These are phyloP conservation scores for Xylaria flabelliformis DNA, from an alignment of 495 filamentous ascomycete species.

Conservation along the genomic window DNA sequence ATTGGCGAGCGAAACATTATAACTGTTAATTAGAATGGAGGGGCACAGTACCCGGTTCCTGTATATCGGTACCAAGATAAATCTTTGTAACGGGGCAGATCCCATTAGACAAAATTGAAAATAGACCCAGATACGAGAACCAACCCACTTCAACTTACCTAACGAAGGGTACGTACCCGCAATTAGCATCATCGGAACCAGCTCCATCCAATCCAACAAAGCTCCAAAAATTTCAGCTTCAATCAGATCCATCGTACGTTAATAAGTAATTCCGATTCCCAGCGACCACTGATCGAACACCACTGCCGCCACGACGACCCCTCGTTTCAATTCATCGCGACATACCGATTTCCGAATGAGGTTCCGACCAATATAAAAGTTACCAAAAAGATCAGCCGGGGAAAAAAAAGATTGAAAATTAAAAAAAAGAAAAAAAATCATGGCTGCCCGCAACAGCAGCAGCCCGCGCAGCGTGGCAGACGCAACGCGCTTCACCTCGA, in stretches of 20 bases:
- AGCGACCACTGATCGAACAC: neutral
- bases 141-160: neutral
- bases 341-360: neutral
- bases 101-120: too few species aligned
- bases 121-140: too few species aligned
- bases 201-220: conserved; percentile 3
- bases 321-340: neutral
- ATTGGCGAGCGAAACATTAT: too few species aligned
- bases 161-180: neutral
- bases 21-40: too few species aligned
- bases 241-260: conserved; percentile 4
- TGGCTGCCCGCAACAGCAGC: conserved; percentile 16
- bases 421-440: neutral
- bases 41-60: too few species aligned
- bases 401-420: neutral
- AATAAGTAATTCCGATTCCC: neutral
- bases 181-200: conserved; percentile 9
- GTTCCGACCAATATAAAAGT: neutral
- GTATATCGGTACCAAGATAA: neutral
- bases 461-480: conserved; percentile 84
- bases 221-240: conserved; percentile 25
- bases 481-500: conserved; percentile 94
- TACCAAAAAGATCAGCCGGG: neutral
- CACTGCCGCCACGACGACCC: neutral
- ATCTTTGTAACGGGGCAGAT: neutral